Base-by-base conservation (phyloP, 225 moss, liverwort and hornwort genomes). In the Ulota crispa region DNA sequence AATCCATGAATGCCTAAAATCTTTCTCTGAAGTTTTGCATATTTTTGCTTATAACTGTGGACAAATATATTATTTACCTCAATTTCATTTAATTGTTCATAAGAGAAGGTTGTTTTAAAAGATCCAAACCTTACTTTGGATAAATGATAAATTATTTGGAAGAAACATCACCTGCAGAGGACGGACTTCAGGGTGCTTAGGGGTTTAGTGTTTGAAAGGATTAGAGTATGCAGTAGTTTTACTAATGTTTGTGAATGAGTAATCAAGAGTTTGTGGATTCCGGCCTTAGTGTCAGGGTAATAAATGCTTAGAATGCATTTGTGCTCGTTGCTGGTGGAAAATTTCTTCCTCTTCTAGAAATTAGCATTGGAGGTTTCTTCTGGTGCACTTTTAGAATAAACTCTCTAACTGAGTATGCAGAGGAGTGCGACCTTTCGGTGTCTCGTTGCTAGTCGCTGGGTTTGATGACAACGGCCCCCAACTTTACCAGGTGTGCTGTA, bases 381-480 rank as follows among this genome's bases (percentile, higher is more conserved):
- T 4, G 13, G 61, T 66, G 37, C 30, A 66, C 45, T 41, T 50
- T 50, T 65, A 10, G 55, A 63, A 55, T 24, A 45, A 56, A 4
- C 60, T 56, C 3, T 64, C 57, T 26, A 68, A 26, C 69, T 77
- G 67, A 30, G 45, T 81, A 12, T 90, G 81, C 91, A 96, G 94
- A 83, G 96, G 96, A 76, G 96, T 96, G 67, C 80, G 96, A 87
- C 96, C 96, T 43, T 96, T 96, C 61, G 96, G 96, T 83, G 96
- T 94, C 18, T 96, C 96, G 23, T 83, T 96, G 57, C 81, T 96
- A 64, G 89, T 96, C 23, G 96, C 96, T 73, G 96, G 96, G 62
- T 96, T 91, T 89, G 96, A 96, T 75, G 96, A 96, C 74, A 96
- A 90, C 63, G 94, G 96, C 70, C 96, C 96, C 37, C 96, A 94